These are phyloP conservation scores for Alternaria conjuncta DNA, from an alignment of 2,329 filamentous ascomycete genomes.

Conservation along the genomic window DNA sequence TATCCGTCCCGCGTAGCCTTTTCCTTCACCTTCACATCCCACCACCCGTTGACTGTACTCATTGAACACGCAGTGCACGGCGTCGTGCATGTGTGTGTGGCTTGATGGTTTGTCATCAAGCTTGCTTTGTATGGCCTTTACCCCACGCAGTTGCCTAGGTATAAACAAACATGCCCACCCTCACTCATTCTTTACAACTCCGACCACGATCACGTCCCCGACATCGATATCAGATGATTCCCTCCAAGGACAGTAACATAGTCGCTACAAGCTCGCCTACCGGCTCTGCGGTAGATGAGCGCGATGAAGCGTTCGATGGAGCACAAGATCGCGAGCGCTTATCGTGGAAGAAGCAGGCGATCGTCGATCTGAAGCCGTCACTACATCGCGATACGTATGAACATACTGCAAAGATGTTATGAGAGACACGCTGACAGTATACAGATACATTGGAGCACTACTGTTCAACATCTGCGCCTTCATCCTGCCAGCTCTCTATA, in stretches of 20 bases:
- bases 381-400: slow-evolving; percentile 22
- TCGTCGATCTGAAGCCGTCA: slow-evolving; percentile 18
- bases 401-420: neutral
- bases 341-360: slow-evolving; percentile 16
- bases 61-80: neutral
- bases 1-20: neutral
- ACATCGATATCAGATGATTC: slow-evolving; percentile 26
- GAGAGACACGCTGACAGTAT: neutral
- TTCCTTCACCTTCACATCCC: neutral
- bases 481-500: slow-evolving; percentile 70
- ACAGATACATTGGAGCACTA: slow-evolving; percentile 62
- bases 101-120: neutral
- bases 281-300: neutral
- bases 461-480: slow-evolving; percentile 69
- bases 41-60: neutral
- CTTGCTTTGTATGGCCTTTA: neutral
- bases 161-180: neutral
- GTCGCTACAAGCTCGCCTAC: slow-evolving; percentile 1
- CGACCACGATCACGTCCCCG: neutral
- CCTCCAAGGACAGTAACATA: slow-evolving; percentile 15
- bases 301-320: neutral
- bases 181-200: neutral
- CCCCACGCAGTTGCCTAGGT: neutral
- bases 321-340: neutral
- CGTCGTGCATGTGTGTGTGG: neutral